Evolutionary conservation across 306 rosid genomes (phyloP).

Genomic region (Pyrus pyrifolia): DNA sequence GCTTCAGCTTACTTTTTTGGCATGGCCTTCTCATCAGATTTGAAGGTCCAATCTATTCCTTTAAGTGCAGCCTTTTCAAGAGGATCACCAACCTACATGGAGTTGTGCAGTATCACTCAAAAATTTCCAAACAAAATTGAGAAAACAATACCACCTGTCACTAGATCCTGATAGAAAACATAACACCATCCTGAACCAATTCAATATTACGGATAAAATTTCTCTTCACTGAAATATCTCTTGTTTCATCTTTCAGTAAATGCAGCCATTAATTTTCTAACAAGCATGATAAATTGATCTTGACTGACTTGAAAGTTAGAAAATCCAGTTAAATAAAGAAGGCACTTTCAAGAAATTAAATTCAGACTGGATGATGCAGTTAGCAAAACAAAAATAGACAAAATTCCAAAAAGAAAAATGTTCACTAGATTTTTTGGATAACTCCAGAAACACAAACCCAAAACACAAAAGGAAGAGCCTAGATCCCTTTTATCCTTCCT

Average conservation of each 20-base stretch:
- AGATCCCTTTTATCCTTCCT: neutral
- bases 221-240: neutral
- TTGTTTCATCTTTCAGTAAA: neutral
- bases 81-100: slow-evolving; percentile 94
- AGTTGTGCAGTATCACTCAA: slow-evolving; percentile 8
- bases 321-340: neutral
- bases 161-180: neutral
- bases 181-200: neutral
- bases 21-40: slow-evolving; percentile 92
- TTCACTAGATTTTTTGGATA: neutral
- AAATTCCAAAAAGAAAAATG: neutral
- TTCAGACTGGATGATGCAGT: neutral
- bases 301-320: neutral
- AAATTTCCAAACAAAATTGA: neutral
- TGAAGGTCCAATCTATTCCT: slow-evolving; percentile 93
- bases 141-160: neutral
- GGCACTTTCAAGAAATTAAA: neutral
- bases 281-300: neutral
- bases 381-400: neutral
- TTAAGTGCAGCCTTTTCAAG: slow-evolving; percentile 97
- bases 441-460: neutral
- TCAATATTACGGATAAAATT: neutral
- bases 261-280: neutral
- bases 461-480: neutral
- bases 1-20: slow-evolving; percentile 72